Conservation (phyloP, 148 eudicot species). For the Camellia lanceoleosa region DNA sequence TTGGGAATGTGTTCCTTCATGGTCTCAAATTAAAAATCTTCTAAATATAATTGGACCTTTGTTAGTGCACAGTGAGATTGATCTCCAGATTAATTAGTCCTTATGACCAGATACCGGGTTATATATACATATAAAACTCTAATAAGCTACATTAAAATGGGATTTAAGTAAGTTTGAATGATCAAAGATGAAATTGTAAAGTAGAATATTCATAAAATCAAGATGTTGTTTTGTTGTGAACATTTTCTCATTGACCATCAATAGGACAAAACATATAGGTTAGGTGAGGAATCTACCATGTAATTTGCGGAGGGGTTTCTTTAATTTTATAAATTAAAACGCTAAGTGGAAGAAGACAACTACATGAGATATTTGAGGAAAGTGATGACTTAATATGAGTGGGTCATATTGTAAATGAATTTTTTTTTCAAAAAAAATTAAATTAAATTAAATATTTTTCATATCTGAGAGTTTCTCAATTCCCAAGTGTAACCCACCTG, state of each 20-base stretch:
- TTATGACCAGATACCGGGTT: no score
- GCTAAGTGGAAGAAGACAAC: slow-evolving; percentile 15
- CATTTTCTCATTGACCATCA: not conserved
- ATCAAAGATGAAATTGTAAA: no score
- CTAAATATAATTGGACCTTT: no score
- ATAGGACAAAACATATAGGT: not conserved
- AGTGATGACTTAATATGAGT: slow-evolving; percentile 14
- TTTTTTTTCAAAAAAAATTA: not conserved
- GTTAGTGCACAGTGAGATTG: no score
- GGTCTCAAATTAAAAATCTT: no score
- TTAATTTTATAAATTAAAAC: not conserved
- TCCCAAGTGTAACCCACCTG: slow-evolving; percentile 26
- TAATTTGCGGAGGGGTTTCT: not conserved
- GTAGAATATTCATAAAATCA: no score
- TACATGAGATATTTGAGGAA: slow-evolving; percentile 20
- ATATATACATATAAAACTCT: no score
- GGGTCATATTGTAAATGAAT: not conserved
- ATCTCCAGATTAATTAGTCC: no score
- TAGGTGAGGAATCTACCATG: slow-evolving; percentile 1
- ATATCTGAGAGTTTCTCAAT: slow-evolving; percentile 19
- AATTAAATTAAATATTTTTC: not conserved
- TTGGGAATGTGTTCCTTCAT: no score
- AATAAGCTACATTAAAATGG: no score
- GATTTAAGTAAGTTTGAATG: no score
- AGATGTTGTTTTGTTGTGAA: no score